These are phyloP conservation scores for Meredithiella fracta DNA, from an alignment of 2,329 filamentous ascomycete species.

Conservation along the genomic window DNA sequence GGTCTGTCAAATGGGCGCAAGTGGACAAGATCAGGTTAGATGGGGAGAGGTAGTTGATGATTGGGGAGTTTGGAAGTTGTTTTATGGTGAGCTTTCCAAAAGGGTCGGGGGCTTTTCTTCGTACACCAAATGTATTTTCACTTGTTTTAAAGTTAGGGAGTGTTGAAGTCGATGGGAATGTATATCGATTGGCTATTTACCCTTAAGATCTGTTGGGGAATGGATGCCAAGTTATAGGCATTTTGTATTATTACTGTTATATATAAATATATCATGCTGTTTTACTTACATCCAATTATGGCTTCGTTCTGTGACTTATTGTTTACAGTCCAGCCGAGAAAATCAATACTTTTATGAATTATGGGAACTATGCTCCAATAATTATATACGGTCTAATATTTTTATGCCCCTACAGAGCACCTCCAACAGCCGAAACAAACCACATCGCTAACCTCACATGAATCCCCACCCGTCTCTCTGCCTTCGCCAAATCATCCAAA, in stretches of 20 bases:
- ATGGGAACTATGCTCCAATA: too few species aligned
- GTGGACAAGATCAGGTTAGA: conserved; percentile 24
- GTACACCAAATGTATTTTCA: conserved; percentile 14
- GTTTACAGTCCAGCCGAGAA: background rate
- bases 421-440: conserved; percentile 74
- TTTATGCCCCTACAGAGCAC: conserved; percentile 46
- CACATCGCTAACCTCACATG: conserved; percentile 84
- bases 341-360: background rate
- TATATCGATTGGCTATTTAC: background rate
- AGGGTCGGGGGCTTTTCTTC: conserved; percentile 2
- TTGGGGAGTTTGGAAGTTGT: background rate
- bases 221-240: background rate
- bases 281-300: background rate
- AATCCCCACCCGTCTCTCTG: conserved; percentile 69
- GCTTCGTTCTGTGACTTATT: background rate
- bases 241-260: background rate
- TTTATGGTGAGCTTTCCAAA: background rate
- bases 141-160: background rate
- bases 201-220: background rate
- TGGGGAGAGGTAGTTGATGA: background rate
- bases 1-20: conserved; percentile 28
- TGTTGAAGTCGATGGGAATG: background rate
- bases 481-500: conserved; percentile 61
- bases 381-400: background rate
- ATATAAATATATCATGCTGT: background rate